Conservation (phyloP, 139 green algal genomes). For the Chlorella sp. region DNA sequence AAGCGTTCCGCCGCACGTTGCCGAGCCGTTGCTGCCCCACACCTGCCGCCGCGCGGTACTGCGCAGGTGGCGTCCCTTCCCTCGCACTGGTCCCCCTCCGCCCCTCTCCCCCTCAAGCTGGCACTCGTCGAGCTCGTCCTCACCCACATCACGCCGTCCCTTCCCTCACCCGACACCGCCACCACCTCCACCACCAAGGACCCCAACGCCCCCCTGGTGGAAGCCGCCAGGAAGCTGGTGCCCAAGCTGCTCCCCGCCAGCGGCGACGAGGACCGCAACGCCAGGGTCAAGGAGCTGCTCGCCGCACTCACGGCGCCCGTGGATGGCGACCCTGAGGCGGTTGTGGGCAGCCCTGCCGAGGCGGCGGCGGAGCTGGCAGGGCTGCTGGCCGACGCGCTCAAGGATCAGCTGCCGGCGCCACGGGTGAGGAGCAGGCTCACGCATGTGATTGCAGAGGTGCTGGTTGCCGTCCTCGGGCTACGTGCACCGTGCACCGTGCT, state of each 20-base stretch:
- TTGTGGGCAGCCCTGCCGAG: too few relatives aligned
- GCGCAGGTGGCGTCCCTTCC: background rate
- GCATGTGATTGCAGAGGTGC: too few relatives aligned
- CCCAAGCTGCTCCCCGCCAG: slow-evolving; percentile 1
- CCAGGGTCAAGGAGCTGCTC: too few relatives aligned
- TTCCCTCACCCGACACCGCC: background rate
- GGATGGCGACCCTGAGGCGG: too few relatives aligned
- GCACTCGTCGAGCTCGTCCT: slow-evolving; percentile 4
- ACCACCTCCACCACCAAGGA: background rate
- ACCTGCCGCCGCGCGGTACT: background rate
- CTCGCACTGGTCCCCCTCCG: slow-evolving; percentile 2
- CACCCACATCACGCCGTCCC: background rate
- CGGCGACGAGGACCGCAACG: too few relatives aligned
- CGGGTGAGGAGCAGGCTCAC: background rate
- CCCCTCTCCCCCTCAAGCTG: slow-evolving; percentile 1
- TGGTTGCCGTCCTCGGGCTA: too few relatives aligned
- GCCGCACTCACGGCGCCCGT: too few relatives aligned
- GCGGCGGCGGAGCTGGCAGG: background rate
- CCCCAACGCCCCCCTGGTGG: background rate
- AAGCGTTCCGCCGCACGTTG: too few relatives aligned
- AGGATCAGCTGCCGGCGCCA: background rate
- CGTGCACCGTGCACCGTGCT: too few relatives aligned
- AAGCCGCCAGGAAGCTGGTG: slow-evolving; percentile 9
- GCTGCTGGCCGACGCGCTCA: background rate
- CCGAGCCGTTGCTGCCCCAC: background rate